These are phyloP conservation scores for Hemisphaericaspora subhashii DNA, from an alignment of 1,139 yeast species.

Conservation along the genomic window DNA sequence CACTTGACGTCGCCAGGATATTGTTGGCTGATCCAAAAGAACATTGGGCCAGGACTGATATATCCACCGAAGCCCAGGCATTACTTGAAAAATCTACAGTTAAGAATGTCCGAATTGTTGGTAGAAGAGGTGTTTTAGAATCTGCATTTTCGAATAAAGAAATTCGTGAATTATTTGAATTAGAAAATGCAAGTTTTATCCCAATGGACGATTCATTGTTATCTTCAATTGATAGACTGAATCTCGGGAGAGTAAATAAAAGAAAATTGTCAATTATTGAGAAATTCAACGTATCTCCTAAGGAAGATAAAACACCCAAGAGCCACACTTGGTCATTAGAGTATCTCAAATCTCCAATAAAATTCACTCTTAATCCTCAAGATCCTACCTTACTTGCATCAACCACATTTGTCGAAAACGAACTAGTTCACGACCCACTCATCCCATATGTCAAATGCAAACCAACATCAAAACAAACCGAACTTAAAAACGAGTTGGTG, in stretches of 20 bases:
- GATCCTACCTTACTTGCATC: constrained; percentile 40
- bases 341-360: constrained; percentile 67
- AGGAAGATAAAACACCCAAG: constrained; percentile 21
- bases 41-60: constrained; percentile 74
- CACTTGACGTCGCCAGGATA: constrained; percentile 85
- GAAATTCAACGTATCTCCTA: constrained; percentile 42
- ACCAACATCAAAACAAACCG: constrained; percentile 39
- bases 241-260: constrained; percentile 64
- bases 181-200: constrained; percentile 55
- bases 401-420: constrained; percentile 51
- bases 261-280: constrained; percentile 66
- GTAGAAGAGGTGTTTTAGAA: constrained; percentile 78
- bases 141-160: constrained; percentile 94
- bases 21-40: constrained; percentile 56
- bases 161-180: constrained; percentile 75
- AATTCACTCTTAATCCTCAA: constrained; percentile 37
- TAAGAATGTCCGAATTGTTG: constrained; percentile 68
- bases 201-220: constrained; percentile 52
- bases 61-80: constrained; percentile 60
- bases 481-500: constrained; percentile 61
- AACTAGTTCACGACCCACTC: constrained; percentile 35
- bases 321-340: constrained; percentile 63
- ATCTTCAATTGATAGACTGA: constrained; percentile 34
- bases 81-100: constrained; percentile 54
- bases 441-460: constrained; percentile 36